These are phyloP conservation scores for Lanmaoa rubissima DNA, from an alignment of 768 basidiomycete genomes.

Conservation along the genomic window DNA sequence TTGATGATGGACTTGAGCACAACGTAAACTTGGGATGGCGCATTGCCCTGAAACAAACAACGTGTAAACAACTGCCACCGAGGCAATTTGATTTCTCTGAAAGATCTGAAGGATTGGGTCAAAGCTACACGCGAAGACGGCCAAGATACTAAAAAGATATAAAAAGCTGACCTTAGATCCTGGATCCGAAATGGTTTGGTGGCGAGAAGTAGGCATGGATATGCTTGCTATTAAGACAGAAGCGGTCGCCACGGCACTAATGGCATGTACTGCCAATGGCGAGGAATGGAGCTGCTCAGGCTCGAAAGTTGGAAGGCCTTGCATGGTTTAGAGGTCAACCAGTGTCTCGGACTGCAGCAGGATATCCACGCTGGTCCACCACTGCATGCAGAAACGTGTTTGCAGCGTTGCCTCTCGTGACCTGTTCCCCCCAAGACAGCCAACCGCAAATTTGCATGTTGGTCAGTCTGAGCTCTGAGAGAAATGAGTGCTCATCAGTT, in stretches of 20 bases:
- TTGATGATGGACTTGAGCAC: background rate
- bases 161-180: too few relatives aligned
- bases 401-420: conserved; percentile 29
- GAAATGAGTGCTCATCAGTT: background rate
- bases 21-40: background rate
- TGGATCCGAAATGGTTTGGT: conserved; percentile 26
- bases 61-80: background rate
- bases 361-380: conserved; percentile 25
- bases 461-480: background rate
- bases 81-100: too few relatives aligned
- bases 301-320: conserved; percentile 31
- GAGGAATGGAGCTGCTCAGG: conserved; percentile 26
- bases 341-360: conserved; percentile 15
- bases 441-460: conserved; percentile 2
- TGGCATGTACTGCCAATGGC: conserved; percentile 28
- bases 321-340: conserved; percentile 31
- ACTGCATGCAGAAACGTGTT: conserved; percentile 31
- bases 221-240: conserved; percentile 31
- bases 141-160: too few relatives aligned
- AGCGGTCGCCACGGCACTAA: conserved; percentile 32
- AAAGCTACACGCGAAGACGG: too few relatives aligned
- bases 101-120: too few relatives aligned
- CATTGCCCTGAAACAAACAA: conserved; percentile 5
- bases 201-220: conserved; percentile 27
- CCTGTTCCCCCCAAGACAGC: background rate